These are phyloP conservation scores for Tuber magnatum DNA, from an alignment of 495 filamentous ascomycete species.

Conservation along the genomic window DNA sequence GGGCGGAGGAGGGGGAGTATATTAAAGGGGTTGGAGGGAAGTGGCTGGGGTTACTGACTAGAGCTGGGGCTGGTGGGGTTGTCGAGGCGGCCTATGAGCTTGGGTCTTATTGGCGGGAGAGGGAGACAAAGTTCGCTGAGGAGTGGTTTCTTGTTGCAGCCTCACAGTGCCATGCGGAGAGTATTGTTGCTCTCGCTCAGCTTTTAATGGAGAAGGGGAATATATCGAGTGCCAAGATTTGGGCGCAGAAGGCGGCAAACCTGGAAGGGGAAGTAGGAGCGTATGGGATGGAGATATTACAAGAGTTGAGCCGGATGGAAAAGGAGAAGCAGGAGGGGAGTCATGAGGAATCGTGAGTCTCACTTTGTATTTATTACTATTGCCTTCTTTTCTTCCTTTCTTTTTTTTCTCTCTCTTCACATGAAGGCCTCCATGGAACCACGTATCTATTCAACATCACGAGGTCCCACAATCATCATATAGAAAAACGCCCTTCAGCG, in stretches of 20 bases:
- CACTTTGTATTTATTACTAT: slow-evolving; percentile 6
- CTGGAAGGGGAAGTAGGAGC: slow-evolving; percentile 15
- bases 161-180: slow-evolving; percentile 21
- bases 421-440: neutral
- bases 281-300: slow-evolving; percentile 13
- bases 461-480: slow-evolving; percentile 6
- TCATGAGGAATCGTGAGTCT: slow-evolving; percentile 11
- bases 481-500: slow-evolving; percentile 15
- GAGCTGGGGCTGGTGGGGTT: slow-evolving; percentile 20
- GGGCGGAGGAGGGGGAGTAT: neutral
- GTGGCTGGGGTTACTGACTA: slow-evolving; percentile 1
- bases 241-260: slow-evolving; percentile 17
- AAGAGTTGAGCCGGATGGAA: slow-evolving; percentile 18
- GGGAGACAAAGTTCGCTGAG: slow-evolving; percentile 12
- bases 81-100: slow-evolving; percentile 21
- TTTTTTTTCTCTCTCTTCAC: slow-evolving; percentile 18
- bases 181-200: slow-evolving; percentile 18
- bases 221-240: slow-evolving; percentile 14
- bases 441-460: neutral
- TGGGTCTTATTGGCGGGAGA: slow-evolving; percentile 14
- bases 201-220: slow-evolving; percentile 13
- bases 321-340: neutral
- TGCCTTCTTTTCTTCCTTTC: slow-evolving; percentile 15
- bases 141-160: slow-evolving; percentile 35
- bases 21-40: neutral